phyloP scores from a whole-genome alignment of 2,329 filamentous ascomycete species.

The Bipolaris victoriae region DNA sequence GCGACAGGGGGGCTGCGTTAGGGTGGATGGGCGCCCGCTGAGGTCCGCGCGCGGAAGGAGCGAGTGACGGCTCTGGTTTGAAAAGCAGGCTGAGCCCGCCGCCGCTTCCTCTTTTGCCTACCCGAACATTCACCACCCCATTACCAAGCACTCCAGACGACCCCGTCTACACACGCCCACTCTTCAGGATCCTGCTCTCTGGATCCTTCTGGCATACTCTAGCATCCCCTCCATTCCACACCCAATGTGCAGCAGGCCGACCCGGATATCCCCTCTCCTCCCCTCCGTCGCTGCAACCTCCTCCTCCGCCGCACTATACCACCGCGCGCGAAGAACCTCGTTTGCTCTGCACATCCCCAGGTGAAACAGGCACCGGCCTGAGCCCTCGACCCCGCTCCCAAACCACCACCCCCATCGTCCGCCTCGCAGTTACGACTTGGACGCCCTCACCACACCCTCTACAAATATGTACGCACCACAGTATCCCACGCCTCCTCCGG shows the following conservation, averaged over 20 bases:
- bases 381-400: slow-evolving; percentile 9
- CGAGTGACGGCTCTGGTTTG: slow-evolving; percentile 20
- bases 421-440: background rate
- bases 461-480: slow-evolving; percentile 39
- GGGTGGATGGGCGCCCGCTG: slow-evolving; percentile 15
- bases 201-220: slow-evolving; percentile 47
- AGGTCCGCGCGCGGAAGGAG: slow-evolving; percentile 26
- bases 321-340: slow-evolving; percentile 30
- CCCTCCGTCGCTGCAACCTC: slow-evolving; percentile 42
- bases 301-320: slow-evolving; percentile 25
- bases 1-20: slow-evolving; percentile 21
- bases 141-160: slow-evolving; percentile 40
- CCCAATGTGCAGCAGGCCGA: slow-evolving; percentile 49
- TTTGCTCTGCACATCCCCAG: slow-evolving; percentile 41
- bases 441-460: slow-evolving; percentile 7
- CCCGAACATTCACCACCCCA: slow-evolving; percentile 22
- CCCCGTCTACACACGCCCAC: slow-evolving; percentile 20
- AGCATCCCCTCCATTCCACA: slow-evolving; percentile 20
- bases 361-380: slow-evolving; percentile 45
- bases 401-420: background rate
- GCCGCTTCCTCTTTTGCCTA: slow-evolving; percentile 26
- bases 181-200: slow-evolving; percentile 26
- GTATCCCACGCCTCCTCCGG: slow-evolving; percentile 45
- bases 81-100: slow-evolving; percentile 30
- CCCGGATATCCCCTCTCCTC: slow-evolving; percentile 35